phyloP scores from a whole-genome alignment of 192 early-diverging fungal species.

The Gonapodya sp. region DNA sequence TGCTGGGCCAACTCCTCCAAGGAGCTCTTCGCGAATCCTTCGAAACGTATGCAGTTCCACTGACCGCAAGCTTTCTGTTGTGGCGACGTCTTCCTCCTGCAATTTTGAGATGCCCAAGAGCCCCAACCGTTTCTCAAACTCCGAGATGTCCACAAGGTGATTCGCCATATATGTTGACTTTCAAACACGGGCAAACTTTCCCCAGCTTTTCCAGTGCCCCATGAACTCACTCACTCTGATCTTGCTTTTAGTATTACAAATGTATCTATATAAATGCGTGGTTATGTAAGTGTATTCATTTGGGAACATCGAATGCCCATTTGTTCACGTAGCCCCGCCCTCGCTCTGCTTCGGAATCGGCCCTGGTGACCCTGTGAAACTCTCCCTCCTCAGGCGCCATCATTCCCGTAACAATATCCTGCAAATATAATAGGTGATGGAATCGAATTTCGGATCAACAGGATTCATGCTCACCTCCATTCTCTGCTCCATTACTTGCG shows the following conservation, averaged over 20 bases:
- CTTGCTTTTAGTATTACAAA: not conserved
- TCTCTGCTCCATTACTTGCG: not conserved
- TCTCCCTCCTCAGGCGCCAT: not conserved
- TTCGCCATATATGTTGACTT: too few species aligned
- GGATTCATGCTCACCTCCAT: not conserved
- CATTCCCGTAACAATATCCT: not conserved
- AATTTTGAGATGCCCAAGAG: not conserved
- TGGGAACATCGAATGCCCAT: not conserved
- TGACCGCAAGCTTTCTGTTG: not conserved
- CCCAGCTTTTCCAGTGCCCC: too few species aligned
- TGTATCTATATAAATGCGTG: not conserved
- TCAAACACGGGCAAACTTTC: too few species aligned
- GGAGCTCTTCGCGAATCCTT: not conserved
- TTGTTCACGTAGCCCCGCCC: not conserved
- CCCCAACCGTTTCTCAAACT: not conserved
- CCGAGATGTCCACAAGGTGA: too few species aligned
- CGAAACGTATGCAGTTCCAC: not conserved
- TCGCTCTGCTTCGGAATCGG: not conserved
- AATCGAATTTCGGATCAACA: not conserved
- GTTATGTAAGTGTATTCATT: conserved; percentile 3
- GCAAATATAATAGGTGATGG: not conserved
- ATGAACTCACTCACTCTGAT: too few species aligned
- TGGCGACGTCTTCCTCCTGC: not conserved
- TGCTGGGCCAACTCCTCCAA: not conserved
- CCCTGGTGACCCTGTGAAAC: not conserved